Evolutionary conservation across 2,329 filamentous ascomycete species (phyloP).

Genomic region (Bipolaris sorokiniana): DNA sequence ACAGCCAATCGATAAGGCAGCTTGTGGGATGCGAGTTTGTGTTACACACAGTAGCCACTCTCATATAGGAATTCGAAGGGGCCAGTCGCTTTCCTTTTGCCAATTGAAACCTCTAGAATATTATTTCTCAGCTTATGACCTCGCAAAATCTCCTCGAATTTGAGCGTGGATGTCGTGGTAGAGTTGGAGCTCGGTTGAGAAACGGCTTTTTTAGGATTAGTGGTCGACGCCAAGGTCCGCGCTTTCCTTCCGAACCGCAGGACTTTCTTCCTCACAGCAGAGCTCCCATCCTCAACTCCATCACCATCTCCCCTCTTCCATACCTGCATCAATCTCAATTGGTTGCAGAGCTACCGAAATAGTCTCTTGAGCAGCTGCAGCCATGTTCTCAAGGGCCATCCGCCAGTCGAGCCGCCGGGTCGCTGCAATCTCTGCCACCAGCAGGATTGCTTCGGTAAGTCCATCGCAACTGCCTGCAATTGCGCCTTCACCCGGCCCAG

Average conservation of each 20-base stretch:
- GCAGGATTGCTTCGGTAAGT: slow-evolving; percentile 96
- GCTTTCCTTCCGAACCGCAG: slow-evolving; percentile 41
- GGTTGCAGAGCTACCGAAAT: slow-evolving; percentile 50
- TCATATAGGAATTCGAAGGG: background rate
- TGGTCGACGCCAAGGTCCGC: slow-evolving; percentile 28
- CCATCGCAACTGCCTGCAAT: slow-evolving; percentile 53
- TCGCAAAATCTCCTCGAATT: background rate
- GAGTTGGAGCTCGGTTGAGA: slow-evolving; percentile 16
- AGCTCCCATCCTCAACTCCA: slow-evolving; percentile 45
- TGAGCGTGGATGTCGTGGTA: background rate
- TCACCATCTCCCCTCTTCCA: slow-evolving; percentile 50
- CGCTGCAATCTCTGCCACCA: slow-evolving; percentile 88
- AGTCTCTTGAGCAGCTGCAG: slow-evolving; percentile 56
- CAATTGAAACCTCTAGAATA: background rate
- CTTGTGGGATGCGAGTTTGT: background rate
- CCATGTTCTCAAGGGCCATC: slow-evolving; percentile 98
- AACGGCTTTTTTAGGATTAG: slow-evolving; percentile 28
- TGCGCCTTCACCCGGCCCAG: slow-evolving; percentile 49
- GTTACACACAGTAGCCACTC: background rate
- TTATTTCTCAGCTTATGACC: background rate
- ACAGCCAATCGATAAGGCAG: slow-evolving; percentile 3
- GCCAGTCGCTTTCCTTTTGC: background rate
- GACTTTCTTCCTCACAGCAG: slow-evolving; percentile 38
- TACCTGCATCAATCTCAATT: slow-evolving; percentile 54
- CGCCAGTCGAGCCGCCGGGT: slow-evolving; percentile 95